Conservation (phyloP, 768 basidiomycete genomes). For the Dioszegia aurantiaca region DNA sequence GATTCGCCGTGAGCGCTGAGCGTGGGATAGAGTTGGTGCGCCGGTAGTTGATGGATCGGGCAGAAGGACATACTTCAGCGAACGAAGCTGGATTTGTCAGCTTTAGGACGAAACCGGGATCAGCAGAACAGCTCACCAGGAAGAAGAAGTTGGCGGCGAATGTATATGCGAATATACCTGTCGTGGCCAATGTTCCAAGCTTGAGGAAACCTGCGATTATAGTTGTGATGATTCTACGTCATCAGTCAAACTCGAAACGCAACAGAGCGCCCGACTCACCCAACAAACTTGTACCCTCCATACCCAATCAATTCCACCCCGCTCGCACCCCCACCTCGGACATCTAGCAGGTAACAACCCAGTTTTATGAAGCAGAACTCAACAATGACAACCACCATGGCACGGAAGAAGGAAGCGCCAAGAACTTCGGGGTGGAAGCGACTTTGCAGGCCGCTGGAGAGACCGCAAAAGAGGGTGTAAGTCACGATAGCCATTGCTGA, state of each 20-base stretch:
- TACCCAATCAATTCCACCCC: conserved; percentile 75
- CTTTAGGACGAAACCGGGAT: no score
- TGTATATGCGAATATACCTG: conserved; percentile 73
- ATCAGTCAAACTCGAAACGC: conserved; percentile 7
- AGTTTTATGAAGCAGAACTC: conserved; percentile 87
- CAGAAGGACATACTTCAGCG: conserved; percentile 83
- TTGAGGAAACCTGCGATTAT: conserved; percentile 69
- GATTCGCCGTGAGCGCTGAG: conserved; percentile 77
- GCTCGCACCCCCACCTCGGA: conserved; percentile 66
- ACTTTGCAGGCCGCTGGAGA: conserved; percentile 75
- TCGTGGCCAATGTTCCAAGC: conserved; percentile 64
- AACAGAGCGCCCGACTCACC: conserved; percentile 57
- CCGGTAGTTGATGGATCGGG: conserved; percentile 65
- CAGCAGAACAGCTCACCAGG: conserved; percentile 61
- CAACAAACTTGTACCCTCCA: conserved; percentile 96
- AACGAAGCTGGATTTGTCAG: conserved; percentile 66
- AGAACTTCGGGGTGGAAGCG: conserved; percentile 86
- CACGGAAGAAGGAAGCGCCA: conserved; percentile 78
- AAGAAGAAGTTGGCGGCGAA: conserved; percentile 91
- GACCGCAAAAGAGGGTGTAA: conserved; percentile 83
- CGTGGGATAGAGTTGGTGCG: conserved; percentile 63
- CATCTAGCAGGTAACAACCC: conserved; percentile 89
- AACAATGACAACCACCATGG: conserved; percentile 75
- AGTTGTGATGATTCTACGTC: conserved; percentile 72
- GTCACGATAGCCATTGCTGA: conserved; percentile 93